Conservation (phyloP, 1,139 yeast species). For the Debaryomyces subglobosus region DNA sequence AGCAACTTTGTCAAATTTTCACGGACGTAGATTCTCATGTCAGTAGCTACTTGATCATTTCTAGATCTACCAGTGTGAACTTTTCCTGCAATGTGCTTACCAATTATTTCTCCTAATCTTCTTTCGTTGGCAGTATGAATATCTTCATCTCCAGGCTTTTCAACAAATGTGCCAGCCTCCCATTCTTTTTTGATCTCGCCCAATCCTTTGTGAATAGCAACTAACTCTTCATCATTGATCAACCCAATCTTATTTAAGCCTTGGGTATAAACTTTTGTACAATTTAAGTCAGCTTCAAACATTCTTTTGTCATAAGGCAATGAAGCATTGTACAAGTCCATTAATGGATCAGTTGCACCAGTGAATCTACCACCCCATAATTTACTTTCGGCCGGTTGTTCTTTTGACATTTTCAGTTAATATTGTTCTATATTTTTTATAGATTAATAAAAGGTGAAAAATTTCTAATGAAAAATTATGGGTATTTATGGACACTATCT, state of each 20-base stretch:
- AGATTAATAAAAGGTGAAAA: background rate
- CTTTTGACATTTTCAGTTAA: constrained; percentile 22
- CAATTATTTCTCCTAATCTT: constrained; percentile 93
- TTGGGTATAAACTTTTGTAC: constrained; percentile 89
- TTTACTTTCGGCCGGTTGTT: constrained; percentile 58
- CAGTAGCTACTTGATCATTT: constrained; percentile 98
- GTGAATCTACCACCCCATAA: constrained; percentile 99
- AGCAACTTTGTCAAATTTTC: constrained; percentile 67
- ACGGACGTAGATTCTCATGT: constrained; percentile 92
- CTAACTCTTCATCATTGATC: constrained; percentile 68
- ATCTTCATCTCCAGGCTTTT: constrained; percentile 94
- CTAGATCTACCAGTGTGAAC: constrained; percentile 98
- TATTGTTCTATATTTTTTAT: background rate
- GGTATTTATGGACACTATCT: background rate
- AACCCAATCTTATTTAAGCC: constrained; percentile 83
- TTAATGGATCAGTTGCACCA: constrained; percentile 93
- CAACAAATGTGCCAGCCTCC: constrained; percentile 72
- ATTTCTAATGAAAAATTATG: background rate
- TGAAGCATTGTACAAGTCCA: constrained; percentile 96
- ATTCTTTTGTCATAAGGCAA: constrained; percentile 92
- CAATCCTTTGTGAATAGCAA: constrained; percentile 81
- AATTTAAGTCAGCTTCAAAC: constrained; percentile 92
- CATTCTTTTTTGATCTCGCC: constrained; percentile 75
- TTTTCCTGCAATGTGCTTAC: constrained; percentile 91
- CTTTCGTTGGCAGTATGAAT: constrained; percentile 99